These are phyloP conservation scores for Stagonosporopsis cucurbitacearum DNA, from an alignment of 2,329 filamentous ascomycete genomes.

Conservation along the genomic window DNA sequence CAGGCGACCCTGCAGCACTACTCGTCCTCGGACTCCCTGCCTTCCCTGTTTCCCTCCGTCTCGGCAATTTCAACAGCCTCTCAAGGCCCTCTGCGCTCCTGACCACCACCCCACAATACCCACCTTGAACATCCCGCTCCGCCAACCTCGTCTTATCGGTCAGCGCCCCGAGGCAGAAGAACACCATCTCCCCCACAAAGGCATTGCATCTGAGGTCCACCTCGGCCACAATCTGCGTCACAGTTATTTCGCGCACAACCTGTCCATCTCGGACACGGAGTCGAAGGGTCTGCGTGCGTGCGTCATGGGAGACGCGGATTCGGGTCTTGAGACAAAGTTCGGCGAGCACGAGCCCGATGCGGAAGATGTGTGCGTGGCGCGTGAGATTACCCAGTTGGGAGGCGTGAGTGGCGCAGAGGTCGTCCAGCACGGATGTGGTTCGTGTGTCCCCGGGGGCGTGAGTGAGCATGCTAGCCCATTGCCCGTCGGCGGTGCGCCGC, in stretches of 20 bases:
- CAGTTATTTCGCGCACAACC: slow-evolving; percentile 18
- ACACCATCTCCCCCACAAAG: slow-evolving; percentile 34
- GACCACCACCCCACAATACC: slow-evolving; percentile 33
- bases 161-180: slow-evolving; percentile 21
- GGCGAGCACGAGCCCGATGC: slow-evolving; percentile 35
- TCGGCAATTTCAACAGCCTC: slow-evolving; percentile 16
- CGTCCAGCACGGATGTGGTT: slow-evolving; percentile 24
- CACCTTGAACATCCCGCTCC: background rate
- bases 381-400: slow-evolving; percentile 21
- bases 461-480: slow-evolving; percentile 36
- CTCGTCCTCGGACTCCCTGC: slow-evolving; percentile 1
- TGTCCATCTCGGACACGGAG: slow-evolving; percentile 25
- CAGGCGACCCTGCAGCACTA: background rate
- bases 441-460: slow-evolving; percentile 21
- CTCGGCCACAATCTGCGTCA: slow-evolving; percentile 29
- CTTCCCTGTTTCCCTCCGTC: background rate
- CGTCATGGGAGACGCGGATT: slow-evolving; percentile 28
- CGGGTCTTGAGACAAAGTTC: slow-evolving; percentile 31
- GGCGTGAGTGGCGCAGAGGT: slow-evolving; percentile 16
- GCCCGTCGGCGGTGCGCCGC: slow-evolving; percentile 11
- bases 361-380: slow-evolving; percentile 36
- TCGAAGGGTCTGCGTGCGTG: slow-evolving; percentile 11
- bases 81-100: slow-evolving; percentile 30
- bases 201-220: slow-evolving; percentile 30
- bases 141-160: slow-evolving; percentile 14